Base-by-base conservation (phyloP, 148 eudicot genomes). In the Arbutus unedo region DNA sequence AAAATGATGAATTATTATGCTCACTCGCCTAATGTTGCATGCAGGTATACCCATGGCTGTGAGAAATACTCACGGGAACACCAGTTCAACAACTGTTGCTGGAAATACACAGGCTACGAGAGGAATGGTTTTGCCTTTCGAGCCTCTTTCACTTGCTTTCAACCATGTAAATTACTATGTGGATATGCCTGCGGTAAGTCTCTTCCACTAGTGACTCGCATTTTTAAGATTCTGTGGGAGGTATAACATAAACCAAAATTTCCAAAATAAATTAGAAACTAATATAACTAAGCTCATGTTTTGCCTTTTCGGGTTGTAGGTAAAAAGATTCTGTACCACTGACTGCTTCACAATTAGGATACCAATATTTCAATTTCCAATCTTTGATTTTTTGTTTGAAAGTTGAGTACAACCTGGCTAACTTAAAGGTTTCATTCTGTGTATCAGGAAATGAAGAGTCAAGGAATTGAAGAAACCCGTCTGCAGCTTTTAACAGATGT, bases 41-140 rank as follows among this genome's bases (percentile, higher is more conserved):
- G 43, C 71, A 66, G 71, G 16, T 66, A 66, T 66, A 25, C 43
- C 71, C 71, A 66, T 66, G 71, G 41, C 71, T 64, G 70, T 64
- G 70, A 64, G 70, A 64, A 64, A 64, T 64, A 38, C 70, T 23
- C 13, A 25, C 13, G 70, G 41, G 21, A 64, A 64, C 70, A 64
- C 70, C 70, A 64, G 70, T 14, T 64, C 70, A 66, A 66, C 71
- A 11, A 43, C 31, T 66, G 44, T 41, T 16, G 6, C 71, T 25
- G 71, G 43, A 25, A 66, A 66, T 66, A 11, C 43, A 66, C 43
- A 79, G 79, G 59, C 80, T 71, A 76, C 71, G 79, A 79, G 71
- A 80, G 87, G 89, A 66, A 87, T 87, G 89, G 87, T 87, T 43
- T 80, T 87, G 78, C 89, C 89, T 43, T 87, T 87, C 50, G 49